Base-by-base conservation (phyloP, 2,329 filamentous ascomycete genomes). In the Penicillium polonicum region DNA sequence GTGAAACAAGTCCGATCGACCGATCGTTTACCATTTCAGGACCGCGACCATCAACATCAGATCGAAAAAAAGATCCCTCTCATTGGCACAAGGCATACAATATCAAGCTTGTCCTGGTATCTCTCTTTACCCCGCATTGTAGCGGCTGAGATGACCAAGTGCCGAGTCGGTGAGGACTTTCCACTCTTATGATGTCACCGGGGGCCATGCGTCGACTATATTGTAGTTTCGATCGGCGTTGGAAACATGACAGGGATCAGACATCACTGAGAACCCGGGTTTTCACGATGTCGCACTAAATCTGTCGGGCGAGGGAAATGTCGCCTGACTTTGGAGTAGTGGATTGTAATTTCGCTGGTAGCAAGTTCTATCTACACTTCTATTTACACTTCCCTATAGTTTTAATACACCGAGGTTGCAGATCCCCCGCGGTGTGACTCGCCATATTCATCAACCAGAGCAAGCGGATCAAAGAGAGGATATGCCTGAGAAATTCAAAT, bases 181-280 rank as follows among this genome's bases (percentile, higher is more conserved):
- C 25, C 38, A 33, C 23, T 48, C 31, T 12, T 48, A 55, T 62
- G 61, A 62, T 62, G 57, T 60, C 57, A 62, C 49, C 5, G 33
- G 21, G n/a, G n/a, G 31, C 21, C 12, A 21, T 50, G 6, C 17
- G 9, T 31, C 31, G 27, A 41, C 23, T 38, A n/a, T n/a, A n/a
- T n/a, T n/a, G n/a, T n/a, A 36, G 9, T 35, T 33, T 29, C 19
- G 60, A 62, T 62, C 54, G 58, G 48, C 58, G 4, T 44, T 9
- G 38, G n/a, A 29, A 57, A 55, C 29, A 31, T 31, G 42, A 52
- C 46, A 48, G 41, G 49, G 48, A 45, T 27, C 4, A 8, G 42
- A 52, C 2, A 43, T 31, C 50, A 51, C 21, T 2, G 29, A 49
- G 38, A 53, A 25, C 27, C 46, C 4, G 25, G 33, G 5, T 33